Evolutionary conservation across 371 early-diverging fungal species (phyloP).

Genomic region (Mortierella sp.): DNA sequence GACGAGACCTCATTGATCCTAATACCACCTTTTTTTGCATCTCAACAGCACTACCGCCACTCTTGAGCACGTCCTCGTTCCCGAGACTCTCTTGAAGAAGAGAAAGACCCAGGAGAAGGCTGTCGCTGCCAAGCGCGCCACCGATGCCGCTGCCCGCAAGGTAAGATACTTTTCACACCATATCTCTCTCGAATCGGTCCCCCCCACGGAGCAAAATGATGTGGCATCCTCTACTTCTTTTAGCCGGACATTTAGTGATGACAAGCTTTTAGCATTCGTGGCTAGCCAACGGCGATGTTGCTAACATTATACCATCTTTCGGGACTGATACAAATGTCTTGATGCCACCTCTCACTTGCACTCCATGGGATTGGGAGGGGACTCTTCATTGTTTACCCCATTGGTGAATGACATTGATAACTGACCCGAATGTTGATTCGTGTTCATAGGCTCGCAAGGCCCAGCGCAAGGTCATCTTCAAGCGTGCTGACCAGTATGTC

Average conservation of each 20-base stretch:
- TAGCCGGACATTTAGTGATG: constrained; percentile 59
- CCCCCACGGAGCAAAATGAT: too few relatives aligned
- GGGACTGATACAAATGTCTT: constrained; percentile 71
- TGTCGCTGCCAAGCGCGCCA: constrained; percentile 76
- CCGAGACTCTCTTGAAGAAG: constrained; percentile 98
- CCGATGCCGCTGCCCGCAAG: constrained; percentile 77
- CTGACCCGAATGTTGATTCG: neutral
- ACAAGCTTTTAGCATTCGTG: constrained; percentile 57
- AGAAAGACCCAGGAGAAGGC: constrained; percentile 89
- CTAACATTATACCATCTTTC: constrained; percentile 85
- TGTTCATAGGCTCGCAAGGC: constrained; percentile 72
- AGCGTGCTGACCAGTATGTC: constrained; percentile 96
- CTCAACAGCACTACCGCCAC: constrained; percentile 62
- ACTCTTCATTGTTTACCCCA: neutral
- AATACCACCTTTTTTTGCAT: constrained; percentile 14
- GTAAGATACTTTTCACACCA: constrained; percentile 55
- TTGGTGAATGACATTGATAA: constrained; percentile 17
- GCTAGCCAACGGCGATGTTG: constrained; percentile 74
- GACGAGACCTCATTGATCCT: constrained; percentile 44
- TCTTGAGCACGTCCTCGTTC: constrained; percentile 79
- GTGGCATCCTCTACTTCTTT: constrained; percentile 15
- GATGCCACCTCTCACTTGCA: constrained; percentile 8
- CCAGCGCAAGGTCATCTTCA: constrained; percentile 95
- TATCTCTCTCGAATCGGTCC: too few relatives aligned
- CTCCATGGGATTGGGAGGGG: neutral